Conservation (phyloP, 2,329 filamentous ascomycete genomes). For the Exserohilum rostratum region DNA sequence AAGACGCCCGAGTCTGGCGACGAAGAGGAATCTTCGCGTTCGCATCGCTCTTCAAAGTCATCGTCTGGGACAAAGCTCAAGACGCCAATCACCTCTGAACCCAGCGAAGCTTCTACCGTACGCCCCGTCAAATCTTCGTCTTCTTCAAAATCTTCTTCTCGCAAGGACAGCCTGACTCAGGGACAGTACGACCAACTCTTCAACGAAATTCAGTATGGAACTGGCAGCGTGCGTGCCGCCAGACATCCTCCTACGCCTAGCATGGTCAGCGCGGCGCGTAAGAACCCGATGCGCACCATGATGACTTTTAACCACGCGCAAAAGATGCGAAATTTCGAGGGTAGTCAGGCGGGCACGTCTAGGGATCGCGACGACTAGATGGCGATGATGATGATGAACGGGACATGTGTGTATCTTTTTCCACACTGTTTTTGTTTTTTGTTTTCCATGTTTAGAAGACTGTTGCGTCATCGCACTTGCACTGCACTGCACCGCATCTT, state of each 20-base stretch:
- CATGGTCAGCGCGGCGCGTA: conserved; percentile 42
- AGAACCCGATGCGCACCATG: conserved; percentile 45
- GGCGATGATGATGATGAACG: background rate
- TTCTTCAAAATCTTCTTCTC: conserved; percentile 19
- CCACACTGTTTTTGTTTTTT: background rate
- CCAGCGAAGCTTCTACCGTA: conserved; percentile 45
- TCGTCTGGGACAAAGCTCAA: conserved; percentile 10
- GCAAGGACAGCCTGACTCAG: conserved; percentile 43
- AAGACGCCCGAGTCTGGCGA: conserved; percentile 30
- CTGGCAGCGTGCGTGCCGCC: conserved; percentile 39
- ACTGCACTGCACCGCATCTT: background rate
- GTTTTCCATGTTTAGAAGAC: background rate
- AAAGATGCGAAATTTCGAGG: conserved; percentile 40
- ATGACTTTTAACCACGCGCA: conserved; percentile 43
- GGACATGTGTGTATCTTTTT: background rate
- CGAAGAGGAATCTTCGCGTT: conserved; percentile 22
- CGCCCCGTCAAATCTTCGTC: conserved; percentile 30
- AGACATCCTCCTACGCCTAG: conserved; percentile 45
- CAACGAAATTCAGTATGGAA: conserved; percentile 35
- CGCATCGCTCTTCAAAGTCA: conserved; percentile 26
- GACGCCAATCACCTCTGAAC: conserved; percentile 36
- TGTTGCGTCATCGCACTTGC: conserved; percentile 1
- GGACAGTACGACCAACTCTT: conserved; percentile 39
- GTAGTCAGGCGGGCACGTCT: conserved; percentile 3
- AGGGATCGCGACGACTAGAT: background rate